A percentile compares a stretch with the other conserved stretches of the same genome.
Evolutionary conservation across 495 filamentous ascomycete genomes (phyloP).

Genomic region (Thermochaetoides thermophila): DNA sequence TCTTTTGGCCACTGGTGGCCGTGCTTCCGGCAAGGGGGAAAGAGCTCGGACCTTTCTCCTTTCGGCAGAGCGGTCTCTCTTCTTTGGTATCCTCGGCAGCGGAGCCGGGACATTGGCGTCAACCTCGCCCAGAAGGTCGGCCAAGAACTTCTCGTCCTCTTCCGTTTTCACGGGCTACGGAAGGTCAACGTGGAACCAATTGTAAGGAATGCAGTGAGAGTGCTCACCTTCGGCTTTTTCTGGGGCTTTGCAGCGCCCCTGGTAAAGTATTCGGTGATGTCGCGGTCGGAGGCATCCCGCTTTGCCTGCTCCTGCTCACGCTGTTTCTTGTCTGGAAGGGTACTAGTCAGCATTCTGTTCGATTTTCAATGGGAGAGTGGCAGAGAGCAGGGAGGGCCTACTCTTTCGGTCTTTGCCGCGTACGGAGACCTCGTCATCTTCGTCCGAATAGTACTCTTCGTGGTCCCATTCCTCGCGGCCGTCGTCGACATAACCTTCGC

Average conservation of each 20-base stretch:
- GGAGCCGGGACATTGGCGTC: conserved; percentile 62
- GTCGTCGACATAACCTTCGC: conserved; percentile 88
- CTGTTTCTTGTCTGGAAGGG: conserved; percentile 57
- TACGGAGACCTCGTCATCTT: conserved; percentile 52
- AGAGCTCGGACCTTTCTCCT: conserved; percentile 65
- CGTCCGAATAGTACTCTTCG: conserved; percentile 49
- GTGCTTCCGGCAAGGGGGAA: conserved; percentile 46
- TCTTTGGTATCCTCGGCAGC: conserved; percentile 35
- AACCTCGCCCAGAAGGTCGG: conserved; percentile 72
- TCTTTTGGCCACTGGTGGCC: conserved; percentile 33
- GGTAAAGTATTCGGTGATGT: conserved; percentile 88
- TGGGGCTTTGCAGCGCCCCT: conserved; percentile 49
- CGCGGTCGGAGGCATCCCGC: conserved; percentile 72
- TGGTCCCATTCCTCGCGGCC: conserved; percentile 93
- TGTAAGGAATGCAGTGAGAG: too few relatives aligned
- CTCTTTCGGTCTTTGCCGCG: conserved; percentile 40
- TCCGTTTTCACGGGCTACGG: conserved; percentile 48
- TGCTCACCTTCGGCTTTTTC: conserved; percentile 64
- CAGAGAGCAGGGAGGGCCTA: conserved; percentile 14
- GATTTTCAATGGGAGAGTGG: conserved; percentile 3
- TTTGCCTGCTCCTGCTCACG: conserved; percentile 79
- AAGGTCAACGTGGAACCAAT: too few relatives aligned
- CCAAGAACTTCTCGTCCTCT: conserved; percentile 77
- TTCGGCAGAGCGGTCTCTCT: conserved; percentile 54
- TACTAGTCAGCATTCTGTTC: too few relatives aligned